These are phyloP conservation scores for Russula virescens DNA, from an alignment of 768 basidiomycete species.

Conservation along the genomic window DNA sequence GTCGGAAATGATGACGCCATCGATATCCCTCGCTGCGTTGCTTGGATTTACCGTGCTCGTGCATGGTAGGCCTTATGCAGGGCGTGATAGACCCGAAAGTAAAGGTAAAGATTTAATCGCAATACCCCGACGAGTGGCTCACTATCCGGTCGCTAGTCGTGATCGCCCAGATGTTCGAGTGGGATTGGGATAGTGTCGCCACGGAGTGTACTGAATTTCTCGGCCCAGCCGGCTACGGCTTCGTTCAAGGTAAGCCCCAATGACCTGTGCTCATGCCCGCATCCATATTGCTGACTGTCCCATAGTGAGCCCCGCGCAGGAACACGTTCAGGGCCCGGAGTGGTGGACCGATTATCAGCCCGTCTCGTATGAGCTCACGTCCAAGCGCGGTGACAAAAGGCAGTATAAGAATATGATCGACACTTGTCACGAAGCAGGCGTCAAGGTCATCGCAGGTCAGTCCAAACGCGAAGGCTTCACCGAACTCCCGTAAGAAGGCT, in stretches of 20 bases:
- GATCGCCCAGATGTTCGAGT: constrained; percentile 68
- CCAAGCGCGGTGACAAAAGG: constrained; percentile 54
- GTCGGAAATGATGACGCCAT: no score
- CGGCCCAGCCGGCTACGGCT: constrained; percentile 58
- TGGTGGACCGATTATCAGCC: constrained; percentile 78
- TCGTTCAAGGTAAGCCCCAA: constrained; percentile 48
- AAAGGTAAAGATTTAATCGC: no score
- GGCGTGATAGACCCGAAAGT: no score
- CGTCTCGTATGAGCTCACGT: constrained; percentile 58
- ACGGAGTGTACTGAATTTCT: constrained; percentile 60
- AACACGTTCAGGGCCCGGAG: constrained; percentile 51
- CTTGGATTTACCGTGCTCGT: no score
- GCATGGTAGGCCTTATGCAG: no score
- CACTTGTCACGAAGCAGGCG: constrained; percentile 37
- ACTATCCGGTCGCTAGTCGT: constrained; percentile 32
- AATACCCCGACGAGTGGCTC: no score
- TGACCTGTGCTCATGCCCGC: not conserved
- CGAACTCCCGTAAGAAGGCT: constrained; percentile 29
- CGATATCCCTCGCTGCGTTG: no score
- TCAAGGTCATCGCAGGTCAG: constrained; percentile 37
- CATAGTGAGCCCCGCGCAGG: constrained; percentile 45
- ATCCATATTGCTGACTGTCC: not conserved
- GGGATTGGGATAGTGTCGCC: constrained; percentile 51
- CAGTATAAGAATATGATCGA: constrained; percentile 43
- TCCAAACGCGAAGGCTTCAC: not conserved